Base-by-base conservation (phyloP, 495 filamentous ascomycete species). In the Trypethelium eluteriae region DNA sequence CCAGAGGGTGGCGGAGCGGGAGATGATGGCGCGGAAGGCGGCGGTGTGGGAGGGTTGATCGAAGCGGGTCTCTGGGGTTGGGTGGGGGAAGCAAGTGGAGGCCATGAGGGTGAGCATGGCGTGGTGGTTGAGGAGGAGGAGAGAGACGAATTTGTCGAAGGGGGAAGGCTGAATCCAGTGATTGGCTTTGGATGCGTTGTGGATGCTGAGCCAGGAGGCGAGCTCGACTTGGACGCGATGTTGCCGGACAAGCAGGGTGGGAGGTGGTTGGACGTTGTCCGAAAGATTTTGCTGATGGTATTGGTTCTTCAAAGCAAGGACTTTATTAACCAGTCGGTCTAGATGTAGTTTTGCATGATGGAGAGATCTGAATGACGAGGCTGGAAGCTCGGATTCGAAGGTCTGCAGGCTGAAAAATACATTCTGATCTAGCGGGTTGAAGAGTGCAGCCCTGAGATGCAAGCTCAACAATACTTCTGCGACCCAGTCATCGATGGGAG, bases 21-120 rank as follows among this genome's bases (percentile, higher is more conserved):
- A 25, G 25, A 25, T 25, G 25, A 25, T 25, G 25, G 25, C 25
- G 25, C 25, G 25, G 25, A 25, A 25, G 25, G 25, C 25, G 25
- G 25, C 25, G 25, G 25, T 25, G 25, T 25, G 25, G 25, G 25
- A 25, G 25, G 25, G 25, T 1, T 25, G 25, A 25, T 25, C 25
- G 25, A 25, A 25, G 25, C 25, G 25, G 25, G 25, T 25, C 1
- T 25, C 25, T 25, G 25, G 25, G 25, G 25, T 25, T 25, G 25
- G 25, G 25, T 25, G 25, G 25, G 25, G 25, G 25, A 0, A 0
- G 25, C 25, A 0, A 1, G 25, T 25, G 25, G 25, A 25, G 25
- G 1, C 64, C 76, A 83, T 83, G 65, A 85, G 79, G 16, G 64
- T 73, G 0, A 78, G 76, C 79, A 85, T 81, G 62, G 70, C 74